Evolutionary conservation across 2,329 filamentous ascomycete genomes (phyloP).

Genomic region (Pyrenophora teres): DNA sequence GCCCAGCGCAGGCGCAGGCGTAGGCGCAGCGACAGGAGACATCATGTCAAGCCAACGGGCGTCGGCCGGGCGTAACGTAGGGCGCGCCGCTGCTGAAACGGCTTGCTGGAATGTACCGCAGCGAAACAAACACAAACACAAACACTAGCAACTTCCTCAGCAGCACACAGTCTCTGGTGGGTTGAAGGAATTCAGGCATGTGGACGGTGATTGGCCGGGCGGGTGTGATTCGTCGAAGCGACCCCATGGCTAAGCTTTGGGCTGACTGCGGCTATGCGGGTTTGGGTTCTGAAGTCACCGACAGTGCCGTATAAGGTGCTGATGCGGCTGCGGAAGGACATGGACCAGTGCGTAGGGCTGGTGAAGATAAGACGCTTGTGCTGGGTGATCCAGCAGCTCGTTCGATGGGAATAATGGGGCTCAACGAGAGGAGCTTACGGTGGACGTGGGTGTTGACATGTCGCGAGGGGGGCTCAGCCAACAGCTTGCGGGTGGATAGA

Average conservation of each 20-base stretch:
- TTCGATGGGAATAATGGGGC: slow-evolving; percentile 22
- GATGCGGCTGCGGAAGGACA: slow-evolving; percentile 35
- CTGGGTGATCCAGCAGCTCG: slow-evolving; percentile 22
- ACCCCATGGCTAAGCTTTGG: slow-evolving; percentile 29
- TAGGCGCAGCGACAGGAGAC: slow-evolving; percentile 24
- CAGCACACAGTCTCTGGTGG: slow-evolving; percentile 8
- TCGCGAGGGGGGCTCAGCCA: neutral
- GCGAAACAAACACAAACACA: neutral
- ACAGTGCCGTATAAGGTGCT: slow-evolving; percentile 35
- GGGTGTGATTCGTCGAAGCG: neutral
- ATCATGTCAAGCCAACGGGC: slow-evolving; percentile 12
- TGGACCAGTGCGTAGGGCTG: slow-evolving; percentile 37
- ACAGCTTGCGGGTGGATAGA: slow-evolving; percentile 12
- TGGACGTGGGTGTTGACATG: slow-evolving; percentile 2
- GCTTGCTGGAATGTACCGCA: slow-evolving; percentile 4
- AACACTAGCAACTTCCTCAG: slow-evolving; percentile 6
- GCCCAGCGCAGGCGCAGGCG: slow-evolving; percentile 28
- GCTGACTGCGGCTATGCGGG: slow-evolving; percentile 24
- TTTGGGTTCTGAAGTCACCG: slow-evolving; percentile 25
- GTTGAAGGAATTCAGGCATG: neutral
- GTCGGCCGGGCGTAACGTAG: slow-evolving; percentile 25
- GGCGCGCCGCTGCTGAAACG: slow-evolving; percentile 16
- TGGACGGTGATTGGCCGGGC: slow-evolving; percentile 12
- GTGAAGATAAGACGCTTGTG: neutral
- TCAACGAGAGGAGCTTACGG: slow-evolving; percentile 23